These are phyloP conservation scores for Hypoxylon crocopeplum DNA, from an alignment of 495 filamentous ascomycete species.

Conservation along the genomic window DNA sequence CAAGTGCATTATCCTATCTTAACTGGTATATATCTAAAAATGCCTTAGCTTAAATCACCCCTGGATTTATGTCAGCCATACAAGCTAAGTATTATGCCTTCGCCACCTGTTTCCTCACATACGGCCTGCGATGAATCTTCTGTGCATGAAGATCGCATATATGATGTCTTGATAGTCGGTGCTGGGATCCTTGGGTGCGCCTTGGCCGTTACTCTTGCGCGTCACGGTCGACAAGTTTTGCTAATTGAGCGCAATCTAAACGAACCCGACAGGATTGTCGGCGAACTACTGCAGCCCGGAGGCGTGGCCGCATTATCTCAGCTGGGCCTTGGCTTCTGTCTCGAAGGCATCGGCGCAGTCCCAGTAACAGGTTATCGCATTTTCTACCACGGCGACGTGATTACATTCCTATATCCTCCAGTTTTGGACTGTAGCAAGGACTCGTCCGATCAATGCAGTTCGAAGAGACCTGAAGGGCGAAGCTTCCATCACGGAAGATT, in stretches of 20 bases:
- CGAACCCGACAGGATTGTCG: slow-evolving; percentile 88
- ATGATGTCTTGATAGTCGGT: slow-evolving; percentile 77
- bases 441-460: not conserved
- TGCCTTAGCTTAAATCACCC: not conserved
- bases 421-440: not conserved
- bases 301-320: slow-evolving; percentile 75
- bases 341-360: slow-evolving; percentile 81
- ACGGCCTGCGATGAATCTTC: not conserved
- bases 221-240: slow-evolving; percentile 78
- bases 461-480: slow-evolving; percentile 56
- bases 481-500: slow-evolving; percentile 71
- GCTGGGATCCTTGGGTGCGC: slow-evolving; percentile 80
- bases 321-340: slow-evolving; percentile 71
- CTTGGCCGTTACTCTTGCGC: slow-evolving; percentile 68
- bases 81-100: not conserved
- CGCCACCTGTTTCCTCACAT: not conserved
- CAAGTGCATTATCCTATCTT: no score
- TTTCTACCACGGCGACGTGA: slow-evolving; percentile 72
- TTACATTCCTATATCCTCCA: slow-evolving; percentile 68
- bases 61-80: not conserved
- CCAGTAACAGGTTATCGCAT: slow-evolving; percentile 76
- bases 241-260: slow-evolving; percentile 76
- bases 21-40: no score
- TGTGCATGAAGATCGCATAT: not conserved
- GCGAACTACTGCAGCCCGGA: slow-evolving; percentile 83